phyloP scores from a whole-genome alignment of 768 basidiomycete species.

The Exsudoporus frostii region DNA sequence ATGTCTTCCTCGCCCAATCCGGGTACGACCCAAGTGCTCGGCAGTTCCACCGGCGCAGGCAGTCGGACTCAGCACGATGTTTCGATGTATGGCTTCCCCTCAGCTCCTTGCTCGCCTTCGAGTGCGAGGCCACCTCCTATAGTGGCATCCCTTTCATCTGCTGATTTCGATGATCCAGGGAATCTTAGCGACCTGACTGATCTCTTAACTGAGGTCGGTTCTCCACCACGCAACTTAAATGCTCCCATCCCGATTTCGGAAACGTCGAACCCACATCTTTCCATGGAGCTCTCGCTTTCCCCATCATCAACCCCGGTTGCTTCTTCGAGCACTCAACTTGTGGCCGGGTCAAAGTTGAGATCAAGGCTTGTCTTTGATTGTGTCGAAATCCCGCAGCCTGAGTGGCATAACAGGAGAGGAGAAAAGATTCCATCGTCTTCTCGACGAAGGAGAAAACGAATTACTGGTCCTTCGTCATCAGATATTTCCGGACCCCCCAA shows the following conservation, averaged over 20 bases:
- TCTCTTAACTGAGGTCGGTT: conserved; percentile 23
- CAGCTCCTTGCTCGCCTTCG: background rate
- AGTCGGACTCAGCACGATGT: background rate
- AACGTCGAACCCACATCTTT: background rate
- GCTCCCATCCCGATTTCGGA: background rate
- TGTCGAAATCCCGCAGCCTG: conserved; percentile 17
- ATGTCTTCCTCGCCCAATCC: background rate
- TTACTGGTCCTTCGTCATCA: background rate
- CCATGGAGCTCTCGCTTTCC: background rate
- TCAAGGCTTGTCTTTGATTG: conserved; percentile 23
- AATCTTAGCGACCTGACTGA: conserved; percentile 31
- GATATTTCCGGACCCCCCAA: background rate
- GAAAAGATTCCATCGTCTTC: background rate
- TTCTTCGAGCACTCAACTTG: background rate
- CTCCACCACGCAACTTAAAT: conserved; percentile 7
- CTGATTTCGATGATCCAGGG: conserved; percentile 8
- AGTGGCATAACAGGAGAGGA: conserved; percentile 8
- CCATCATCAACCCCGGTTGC: background rate
- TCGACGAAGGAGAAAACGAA: conserved; percentile 15
- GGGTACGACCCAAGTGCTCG: background rate
- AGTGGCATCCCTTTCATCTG: background rate
- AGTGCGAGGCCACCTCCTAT: background rate
- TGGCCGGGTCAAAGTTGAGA: background rate
- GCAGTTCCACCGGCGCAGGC: background rate
- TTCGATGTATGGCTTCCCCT: no score